Base-by-base conservation (phyloP, 768 basidiomycete genomes). In the Cubamyces sp. region DNA sequence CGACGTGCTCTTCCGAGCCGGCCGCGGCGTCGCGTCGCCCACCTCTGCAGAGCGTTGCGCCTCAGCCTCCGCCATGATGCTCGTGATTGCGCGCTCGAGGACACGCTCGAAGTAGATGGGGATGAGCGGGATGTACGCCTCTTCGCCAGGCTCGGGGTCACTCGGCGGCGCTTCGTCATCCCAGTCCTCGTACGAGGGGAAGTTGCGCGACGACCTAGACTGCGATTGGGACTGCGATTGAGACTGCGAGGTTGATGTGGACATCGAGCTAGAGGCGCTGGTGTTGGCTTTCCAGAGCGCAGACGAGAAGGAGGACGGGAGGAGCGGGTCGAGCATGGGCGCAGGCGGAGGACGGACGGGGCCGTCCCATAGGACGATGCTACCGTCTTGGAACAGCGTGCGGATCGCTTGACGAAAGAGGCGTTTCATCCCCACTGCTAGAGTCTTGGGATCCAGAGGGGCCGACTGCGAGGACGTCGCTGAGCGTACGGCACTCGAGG, bases 331-430 rank as follows among this genome's bases (percentile, higher is more conserved):
- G 42, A 54, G 60, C 8, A 60, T 61, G 19, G 54, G 40, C 30
- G 60, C 56, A 0, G 74, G 74, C 55, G 74, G 71, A 1, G 77
- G 70, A 11, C 79, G 77, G 15, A 77, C 75, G 3, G 87, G 84
- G 0, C 89, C 88, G 60, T 90, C 86, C 86, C 88, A 91, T 3
- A 90, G 72, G 0, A 91, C 78, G 60, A 92, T 84, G 57, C 82
- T 84, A n/a, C 91, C 92, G 60, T 92, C 90, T 57, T 84, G 79
- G 51, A 85, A 77, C 21, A 92, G 74, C 69, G 86, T 82, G 19
- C 84, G 76, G 54, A 92, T 77, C 0, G 87, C 86, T 78, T 82
- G 84, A 19, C 76, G 73, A 73, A 91, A 93, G 2, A 93, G 78
- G 9, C 88, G 80, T 68, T 90, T 91, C 73, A 84, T 82, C 73